phyloP scores from a whole-genome alignment of 495 filamentous ascomycete species.

The Parmelia sp. region DNA sequence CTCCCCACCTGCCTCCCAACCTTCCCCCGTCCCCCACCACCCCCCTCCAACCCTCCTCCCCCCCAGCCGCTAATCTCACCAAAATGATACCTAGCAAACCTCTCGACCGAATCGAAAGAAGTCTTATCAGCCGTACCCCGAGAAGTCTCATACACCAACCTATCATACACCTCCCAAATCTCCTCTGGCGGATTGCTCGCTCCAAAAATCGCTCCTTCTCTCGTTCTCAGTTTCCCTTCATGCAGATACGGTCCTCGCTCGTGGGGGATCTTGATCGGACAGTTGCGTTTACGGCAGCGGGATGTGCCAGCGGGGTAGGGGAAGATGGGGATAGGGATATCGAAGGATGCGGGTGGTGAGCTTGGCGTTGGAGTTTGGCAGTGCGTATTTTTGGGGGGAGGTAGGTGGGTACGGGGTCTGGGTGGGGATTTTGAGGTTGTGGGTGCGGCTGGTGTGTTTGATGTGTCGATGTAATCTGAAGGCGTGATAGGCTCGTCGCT shows the following conservation, averaged over 20 bases:
- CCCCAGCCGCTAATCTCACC: not conserved
- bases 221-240: not conserved
- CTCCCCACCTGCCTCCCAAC: not conserved
- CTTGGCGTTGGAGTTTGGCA: not conserved
- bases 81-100: not conserved
- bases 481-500: not conserved
- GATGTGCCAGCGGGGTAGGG: not conserved
- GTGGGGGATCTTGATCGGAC: not conserved
- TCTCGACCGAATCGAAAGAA: not conserved
- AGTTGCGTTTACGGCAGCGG: not conserved
- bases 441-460: not conserved
- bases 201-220: not conserved
- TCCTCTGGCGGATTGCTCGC: not conserved
- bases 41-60: not conserved
- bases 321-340: not conserved
- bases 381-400: not conserved
- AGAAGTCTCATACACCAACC: not conserved
- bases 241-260: not conserved
- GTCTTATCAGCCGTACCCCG: not conserved
- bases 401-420: not conserved
- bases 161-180: not conserved
- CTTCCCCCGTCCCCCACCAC: not conserved
- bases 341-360: not conserved
- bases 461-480: not conserved
- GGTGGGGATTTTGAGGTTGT: not conserved